A percentile compares a stretch with the other conserved stretches of the same genome.
These are phyloP conservation scores for Didymella glomerata DNA, from an alignment of 2,329 filamentous ascomycete species.

Conservation along the genomic window DNA sequence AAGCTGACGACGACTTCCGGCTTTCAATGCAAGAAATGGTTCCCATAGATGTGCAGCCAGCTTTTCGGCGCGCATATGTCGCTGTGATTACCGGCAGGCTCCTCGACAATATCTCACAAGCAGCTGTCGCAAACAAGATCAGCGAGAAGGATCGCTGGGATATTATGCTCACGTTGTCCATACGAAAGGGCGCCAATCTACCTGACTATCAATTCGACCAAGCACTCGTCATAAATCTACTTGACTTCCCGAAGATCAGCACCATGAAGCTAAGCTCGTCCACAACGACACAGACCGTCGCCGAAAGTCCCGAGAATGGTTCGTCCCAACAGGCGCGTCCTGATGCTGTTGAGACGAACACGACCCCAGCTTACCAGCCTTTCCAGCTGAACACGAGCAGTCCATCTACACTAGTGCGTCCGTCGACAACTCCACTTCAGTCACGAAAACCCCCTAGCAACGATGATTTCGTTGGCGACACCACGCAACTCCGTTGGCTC, in stretches of 20 bases:
- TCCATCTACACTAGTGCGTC: not conserved
- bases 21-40: constrained; percentile 34
- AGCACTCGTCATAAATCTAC: constrained; percentile 36
- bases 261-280: not conserved
- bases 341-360: not conserved
- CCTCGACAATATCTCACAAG: constrained; percentile 29
- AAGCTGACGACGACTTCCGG: constrained; percentile 32
- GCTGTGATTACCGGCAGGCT: constrained; percentile 37
- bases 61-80: constrained; percentile 40
- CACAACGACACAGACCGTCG: not conserved
- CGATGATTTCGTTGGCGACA: constrained; percentile 35
- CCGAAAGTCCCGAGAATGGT: not conserved
- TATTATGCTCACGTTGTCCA: constrained; percentile 29
- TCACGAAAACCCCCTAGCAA: constrained; percentile 2
- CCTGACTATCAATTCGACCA: constrained; percentile 40
- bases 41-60: constrained; percentile 31
- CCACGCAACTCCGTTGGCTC: constrained; percentile 40
- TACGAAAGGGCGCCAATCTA: constrained; percentile 31
- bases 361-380: constrained; percentile 6
- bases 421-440: not conserved
- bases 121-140: constrained; percentile 24
- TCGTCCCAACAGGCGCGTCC: not conserved
- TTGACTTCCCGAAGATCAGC: constrained; percentile 21
- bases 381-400: constrained; percentile 32
- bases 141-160: constrained; percentile 36